Conservation (phyloP, 2,329 filamentous ascomycete species). For the Colletotrichum siamense region DNA sequence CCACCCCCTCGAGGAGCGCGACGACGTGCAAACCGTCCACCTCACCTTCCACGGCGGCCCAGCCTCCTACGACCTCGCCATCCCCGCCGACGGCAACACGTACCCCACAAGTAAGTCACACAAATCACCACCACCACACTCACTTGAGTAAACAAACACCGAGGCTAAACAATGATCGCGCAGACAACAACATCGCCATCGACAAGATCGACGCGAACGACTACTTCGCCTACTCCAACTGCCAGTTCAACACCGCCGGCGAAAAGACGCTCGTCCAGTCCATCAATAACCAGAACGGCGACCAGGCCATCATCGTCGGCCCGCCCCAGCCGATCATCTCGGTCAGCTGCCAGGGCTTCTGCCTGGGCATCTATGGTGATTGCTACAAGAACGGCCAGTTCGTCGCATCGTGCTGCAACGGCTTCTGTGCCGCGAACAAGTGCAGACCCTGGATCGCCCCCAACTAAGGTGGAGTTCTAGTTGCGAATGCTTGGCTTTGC, state of each 20-base stretch:
- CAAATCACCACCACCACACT: not conserved
- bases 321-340: constrained; percentile 48
- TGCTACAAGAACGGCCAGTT: constrained; percentile 42
- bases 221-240: constrained; percentile 47
- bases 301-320: constrained; percentile 47
- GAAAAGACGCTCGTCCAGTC: constrained; percentile 35
- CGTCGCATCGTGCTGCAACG: constrained; percentile 47
- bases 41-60: constrained; percentile 50
- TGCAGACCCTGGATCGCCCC: constrained; percentile 43
- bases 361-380: constrained; percentile 43
- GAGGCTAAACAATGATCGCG: not conserved
- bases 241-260: constrained; percentile 46
- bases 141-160: too few species aligned
- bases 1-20: constrained; percentile 28
- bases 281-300: constrained; percentile 33
- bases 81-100: constrained; percentile 46
- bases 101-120: constrained; percentile 39
- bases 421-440: constrained; percentile 45
- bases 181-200: constrained; percentile 45
- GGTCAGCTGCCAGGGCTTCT: constrained; percentile 48
- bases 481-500: not conserved
- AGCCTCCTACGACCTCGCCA: constrained; percentile 42
- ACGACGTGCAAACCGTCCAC: constrained; percentile 40
- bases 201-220: constrained; percentile 46
- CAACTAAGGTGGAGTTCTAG: fast-evolving